phyloP scores from a whole-genome alignment of 257 asterid genomes.

The Thymus quinquecostatus region DNA sequence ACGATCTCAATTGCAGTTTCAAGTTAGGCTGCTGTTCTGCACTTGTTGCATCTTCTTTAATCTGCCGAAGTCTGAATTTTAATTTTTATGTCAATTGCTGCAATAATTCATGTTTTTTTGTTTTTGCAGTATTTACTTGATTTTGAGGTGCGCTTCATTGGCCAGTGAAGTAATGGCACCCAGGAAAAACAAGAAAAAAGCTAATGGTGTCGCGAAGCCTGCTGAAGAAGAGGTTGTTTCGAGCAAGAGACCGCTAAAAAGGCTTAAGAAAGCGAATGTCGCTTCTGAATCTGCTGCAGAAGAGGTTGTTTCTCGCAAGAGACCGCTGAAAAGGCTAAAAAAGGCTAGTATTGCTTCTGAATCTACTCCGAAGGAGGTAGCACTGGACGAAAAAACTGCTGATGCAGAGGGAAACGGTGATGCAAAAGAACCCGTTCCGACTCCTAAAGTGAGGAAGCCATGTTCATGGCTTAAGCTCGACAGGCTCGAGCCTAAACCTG shows the following conservation, averaged over 20 bases:
- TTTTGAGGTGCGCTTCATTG: conserved; percentile 10
- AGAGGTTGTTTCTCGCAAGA: conserved; percentile 31
- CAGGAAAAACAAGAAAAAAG: conserved; percentile 35
- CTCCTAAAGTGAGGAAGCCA: conserved; percentile 52
- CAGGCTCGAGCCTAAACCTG: conserved; percentile 43
- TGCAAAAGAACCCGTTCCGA: conserved; percentile 38
- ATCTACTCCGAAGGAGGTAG: conserved; percentile 32
- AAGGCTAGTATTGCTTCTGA: conserved; percentile 24
- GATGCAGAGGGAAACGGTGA: conserved; percentile 32
- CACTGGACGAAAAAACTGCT: conserved; percentile 29
- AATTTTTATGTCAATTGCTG: conserved; percentile 14
- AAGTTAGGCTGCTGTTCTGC: not conserved
- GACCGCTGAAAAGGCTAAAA: conserved; percentile 32
- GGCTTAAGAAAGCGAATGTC: conserved; percentile 28
- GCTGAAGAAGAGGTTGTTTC: conserved; percentile 25
- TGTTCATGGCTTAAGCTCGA: conserved; percentile 56
- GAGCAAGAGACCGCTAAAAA: conserved; percentile 34
- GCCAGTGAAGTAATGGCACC: conserved; percentile 50
- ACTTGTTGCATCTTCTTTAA: conserved; percentile 4
- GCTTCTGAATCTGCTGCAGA: conserved; percentile 31
- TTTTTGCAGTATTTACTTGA: conserved; percentile 31
- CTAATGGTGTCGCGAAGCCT: conserved; percentile 15
- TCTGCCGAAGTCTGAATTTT: no score
- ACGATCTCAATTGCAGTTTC: not conserved
- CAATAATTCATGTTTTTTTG: no score